These are phyloP conservation scores for Soucietia sequanensis DNA, from an alignment of 805 yeast species.

Conservation along the genomic window DNA sequence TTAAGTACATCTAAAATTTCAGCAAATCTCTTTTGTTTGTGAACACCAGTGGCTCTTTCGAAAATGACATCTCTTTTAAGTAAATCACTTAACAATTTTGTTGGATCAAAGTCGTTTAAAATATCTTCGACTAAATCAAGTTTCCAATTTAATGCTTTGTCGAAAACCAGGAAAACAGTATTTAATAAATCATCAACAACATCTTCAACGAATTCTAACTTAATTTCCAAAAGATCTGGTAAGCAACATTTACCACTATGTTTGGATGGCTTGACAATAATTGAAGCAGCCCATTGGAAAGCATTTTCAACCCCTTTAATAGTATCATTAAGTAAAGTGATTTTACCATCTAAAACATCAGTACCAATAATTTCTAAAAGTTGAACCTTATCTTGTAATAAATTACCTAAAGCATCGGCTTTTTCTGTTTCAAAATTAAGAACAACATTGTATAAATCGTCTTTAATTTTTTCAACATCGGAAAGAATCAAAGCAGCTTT, in stretches of 20 bases:
- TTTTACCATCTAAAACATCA: slow-evolving; percentile 14
- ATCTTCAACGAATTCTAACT: not conserved
- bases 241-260: slow-evolving; percentile 21
- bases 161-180: not conserved
- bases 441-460: slow-evolving; percentile 17
- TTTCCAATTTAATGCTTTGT: not conserved
- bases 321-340: slow-evolving; percentile 9
- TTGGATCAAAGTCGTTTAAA: slow-evolving; percentile 1
- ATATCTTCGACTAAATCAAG: not conserved
- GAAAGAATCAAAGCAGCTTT: slow-evolving; percentile 24
- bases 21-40: slow-evolving; percentile 1
- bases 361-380: slow-evolving; percentile 18
- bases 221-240: slow-evolving; percentile 11
- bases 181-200: not conserved
- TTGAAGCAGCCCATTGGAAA: slow-evolving; percentile 20
- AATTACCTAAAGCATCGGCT: slow-evolving; percentile 13
- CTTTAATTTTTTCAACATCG: slow-evolving; percentile 17
- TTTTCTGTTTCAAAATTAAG: slow-evolving; percentile 22
- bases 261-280: slow-evolving; percentile 18
- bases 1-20: not conserved
- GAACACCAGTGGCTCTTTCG: not conserved
- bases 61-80: not conserved
- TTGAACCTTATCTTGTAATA: slow-evolving; percentile 14
- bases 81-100: not conserved
- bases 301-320: slow-evolving; percentile 5